These are phyloP conservation scores for Elasticomyces elasticus DNA, from an alignment of 495 filamentous ascomycete species.

Conservation along the genomic window DNA sequence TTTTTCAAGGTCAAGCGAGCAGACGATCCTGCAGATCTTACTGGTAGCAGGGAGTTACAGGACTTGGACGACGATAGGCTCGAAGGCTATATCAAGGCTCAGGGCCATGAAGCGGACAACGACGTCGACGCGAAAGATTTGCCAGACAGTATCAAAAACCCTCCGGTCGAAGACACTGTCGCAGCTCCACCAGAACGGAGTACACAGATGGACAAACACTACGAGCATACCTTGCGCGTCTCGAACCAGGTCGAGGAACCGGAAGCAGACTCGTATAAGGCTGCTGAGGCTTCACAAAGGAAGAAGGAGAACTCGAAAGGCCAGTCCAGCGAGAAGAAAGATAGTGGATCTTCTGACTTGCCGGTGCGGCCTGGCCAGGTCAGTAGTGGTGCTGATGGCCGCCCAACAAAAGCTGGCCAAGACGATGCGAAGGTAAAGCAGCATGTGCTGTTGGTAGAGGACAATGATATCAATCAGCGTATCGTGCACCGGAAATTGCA, in stretches of 20 bases:
- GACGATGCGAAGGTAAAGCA: not conserved
- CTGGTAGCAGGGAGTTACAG: not conserved
- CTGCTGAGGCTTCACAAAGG: not conserved
- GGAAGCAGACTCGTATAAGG: not conserved
- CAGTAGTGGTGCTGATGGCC: not conserved
- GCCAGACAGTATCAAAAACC: slow-evolving; percentile 6
- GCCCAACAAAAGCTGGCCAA: not conserved
- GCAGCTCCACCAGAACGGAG: not conserved
- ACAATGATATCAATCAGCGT: slow-evolving; percentile 33
- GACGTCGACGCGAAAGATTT: not conserved
- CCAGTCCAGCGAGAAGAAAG: not conserved
- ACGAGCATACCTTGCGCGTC: not conserved
- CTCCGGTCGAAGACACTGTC: not conserved
- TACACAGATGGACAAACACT: not conserved
- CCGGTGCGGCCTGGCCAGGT: not conserved
- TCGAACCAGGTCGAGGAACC: not conserved
- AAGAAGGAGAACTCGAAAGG: not conserved
- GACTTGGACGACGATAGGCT: not conserved
- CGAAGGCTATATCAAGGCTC: not conserved
- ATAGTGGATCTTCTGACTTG: not conserved
- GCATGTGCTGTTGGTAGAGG: slow-evolving; percentile 12
- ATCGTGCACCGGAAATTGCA: slow-evolving; percentile 27
- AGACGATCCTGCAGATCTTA: not conserved
- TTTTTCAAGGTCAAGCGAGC: slow-evolving; percentile 27
- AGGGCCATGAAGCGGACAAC: not conserved